Evolutionary conservation across 495 filamentous ascomycete genomes (phyloP), one percentile per base, ranked within the genome.

Genomic region (Podospora tetraspora): DNA sequence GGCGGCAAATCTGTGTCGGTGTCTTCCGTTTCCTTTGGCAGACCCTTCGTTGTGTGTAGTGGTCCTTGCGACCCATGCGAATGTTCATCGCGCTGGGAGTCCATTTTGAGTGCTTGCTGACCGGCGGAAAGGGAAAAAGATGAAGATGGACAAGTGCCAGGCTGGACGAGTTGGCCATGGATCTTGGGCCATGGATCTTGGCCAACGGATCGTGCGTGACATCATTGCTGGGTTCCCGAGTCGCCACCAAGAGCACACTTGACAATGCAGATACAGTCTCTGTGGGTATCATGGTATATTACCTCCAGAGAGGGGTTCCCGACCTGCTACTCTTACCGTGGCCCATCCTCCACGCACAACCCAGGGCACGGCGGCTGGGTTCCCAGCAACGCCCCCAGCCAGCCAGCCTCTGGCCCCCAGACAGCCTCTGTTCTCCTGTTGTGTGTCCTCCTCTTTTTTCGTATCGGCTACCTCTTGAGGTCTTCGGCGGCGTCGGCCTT

Each of bases 401-500:
- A 34, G 32, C 32, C 32, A 24, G 24, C 24, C 24, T 24, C 24
- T 24, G 24, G 24, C 24, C 29, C 25, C 25, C 27, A 27, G 27
- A 27, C 32, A 37, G 32, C 12, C 32, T 37, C 32, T 13, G 16
- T 21, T 6, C 12, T 3, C 13, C 32, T 13, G 16, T 21, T 6
- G 32, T 37, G 32, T 37, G 1, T 37, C 5, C 12, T 27, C 32
- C 32, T 61, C 23, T 23, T 27, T 30, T 56, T 19, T 4, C 62
- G 10, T 25, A 12, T 34, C 19, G 6, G 12, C 2, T 59, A 59
- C 62, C 64, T 34, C 27, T 62, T 66, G 23, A 37, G 62, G 12
- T 74, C 68, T 5, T 68, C 72, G 9, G 73, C 75, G 30, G 70
- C 71, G 3, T 52, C 71, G 13, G 70, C 69, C 67, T 77, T 77